Percentiles rank a stretch among this genome's conserved stretches.
Evolutionary conservation across 2,329 filamentous ascomycete genomes (phyloP).

Genomic region (Neofusicoccum umdonicola): DNA sequence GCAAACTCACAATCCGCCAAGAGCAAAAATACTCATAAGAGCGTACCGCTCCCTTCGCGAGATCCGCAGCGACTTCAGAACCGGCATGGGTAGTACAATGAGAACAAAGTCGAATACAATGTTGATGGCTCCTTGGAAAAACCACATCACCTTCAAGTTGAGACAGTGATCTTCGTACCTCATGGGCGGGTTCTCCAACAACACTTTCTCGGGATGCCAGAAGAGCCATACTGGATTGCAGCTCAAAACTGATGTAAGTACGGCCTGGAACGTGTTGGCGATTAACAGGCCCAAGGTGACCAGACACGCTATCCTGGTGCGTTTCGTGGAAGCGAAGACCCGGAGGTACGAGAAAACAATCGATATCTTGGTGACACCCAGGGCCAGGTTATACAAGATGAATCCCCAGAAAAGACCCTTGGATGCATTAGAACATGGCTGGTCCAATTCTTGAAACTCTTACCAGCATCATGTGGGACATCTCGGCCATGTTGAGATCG

Average conservation of each 20-base stretch:
- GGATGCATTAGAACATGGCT: not conserved
- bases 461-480: not conserved
- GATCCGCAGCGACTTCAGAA: conserved; percentile 29
- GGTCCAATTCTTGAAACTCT: not conserved
- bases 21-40: conserved; percentile 33
- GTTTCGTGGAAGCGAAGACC: no score
- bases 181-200: no score
- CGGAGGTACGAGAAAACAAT: no score
- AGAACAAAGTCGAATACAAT: conserved; percentile 34
- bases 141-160: conserved; percentile 30
- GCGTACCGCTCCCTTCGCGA: conserved; percentile 27
- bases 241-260: no score
- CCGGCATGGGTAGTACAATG: conserved; percentile 31
- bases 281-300: no score
- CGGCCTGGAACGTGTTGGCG: no score
- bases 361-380: conserved; percentile 51
- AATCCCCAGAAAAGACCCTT: conserved; percentile 2
- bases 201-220: no score
- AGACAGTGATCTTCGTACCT: conserved; percentile 20
- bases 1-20: conserved; percentile 29
- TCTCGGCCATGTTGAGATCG: not conserved
- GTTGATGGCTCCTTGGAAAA: conserved; percentile 31
- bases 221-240: no score
- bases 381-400: conserved; percentile 50
- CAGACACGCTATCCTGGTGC: no score